Percentiles rank a stretch among this genome's conserved stretches.
Conservation (phyloP, 2,329 filamentous ascomycete species). For the Metarhizium anisopliae region DNA sequence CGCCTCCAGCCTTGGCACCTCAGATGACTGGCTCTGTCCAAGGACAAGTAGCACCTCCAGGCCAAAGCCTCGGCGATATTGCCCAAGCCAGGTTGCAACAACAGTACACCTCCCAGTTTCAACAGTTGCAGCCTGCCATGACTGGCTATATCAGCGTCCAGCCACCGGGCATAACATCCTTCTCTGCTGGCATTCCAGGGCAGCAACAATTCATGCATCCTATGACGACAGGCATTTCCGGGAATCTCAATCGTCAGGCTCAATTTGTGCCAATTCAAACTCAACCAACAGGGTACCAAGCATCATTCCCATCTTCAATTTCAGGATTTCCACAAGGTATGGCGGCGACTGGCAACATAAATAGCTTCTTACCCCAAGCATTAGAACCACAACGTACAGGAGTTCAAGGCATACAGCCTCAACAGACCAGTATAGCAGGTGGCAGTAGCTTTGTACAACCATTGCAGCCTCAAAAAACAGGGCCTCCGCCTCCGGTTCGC, state of each 20-base stretch:
- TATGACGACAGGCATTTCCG: conserved; percentile 37
- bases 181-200: conserved; percentile 21
- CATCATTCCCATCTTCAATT: conserved; percentile 22
- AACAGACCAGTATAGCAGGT: conserved; percentile 40
- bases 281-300: conserved; percentile 56
- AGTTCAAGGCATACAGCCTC: conserved; percentile 37
- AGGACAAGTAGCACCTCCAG: conserved; percentile 57
- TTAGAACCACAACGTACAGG: conserved; percentile 53
- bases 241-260: conserved; percentile 24
- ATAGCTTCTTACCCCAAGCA: conserved; percentile 49
- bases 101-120: conserved; percentile 42
- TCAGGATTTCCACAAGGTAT: conserved; percentile 39
- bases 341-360: conserved; percentile 35
- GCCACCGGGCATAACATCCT: conserved; percentile 29
- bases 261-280: conserved; percentile 43
- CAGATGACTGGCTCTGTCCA: conserved; percentile 70
- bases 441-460: conserved; percentile 43
- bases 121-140: conserved; percentile 31
- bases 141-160: conserved; percentile 25
- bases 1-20: conserved; percentile 65
- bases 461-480: conserved; percentile 39
- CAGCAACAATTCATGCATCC: conserved; percentile 34
- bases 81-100: conserved; percentile 58
- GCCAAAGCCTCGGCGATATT: conserved; percentile 70
- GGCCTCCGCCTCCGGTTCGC: conserved; percentile 73